Base-by-base conservation (phyloP, 2,329 filamentous ascomycete genomes). In the Botrytis fabae region DNA sequence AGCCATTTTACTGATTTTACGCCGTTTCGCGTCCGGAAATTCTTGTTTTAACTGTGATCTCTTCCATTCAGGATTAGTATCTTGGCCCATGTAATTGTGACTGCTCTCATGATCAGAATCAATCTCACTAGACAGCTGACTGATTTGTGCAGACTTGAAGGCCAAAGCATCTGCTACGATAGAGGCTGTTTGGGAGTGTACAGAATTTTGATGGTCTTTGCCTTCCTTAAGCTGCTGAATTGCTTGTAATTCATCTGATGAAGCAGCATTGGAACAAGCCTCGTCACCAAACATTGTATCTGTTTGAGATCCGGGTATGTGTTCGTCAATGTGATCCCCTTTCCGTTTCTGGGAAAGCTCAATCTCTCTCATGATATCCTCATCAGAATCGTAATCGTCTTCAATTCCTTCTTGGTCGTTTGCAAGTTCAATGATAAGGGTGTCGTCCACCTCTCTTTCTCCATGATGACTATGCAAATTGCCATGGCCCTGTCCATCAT, bases 361-460 rank as follows among this genome's bases (percentile, higher is more conserved):
- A 32, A 81, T 77, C 51, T 82, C 80, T 28, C 79, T 75, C 62
- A 83, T 76, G 4, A 80, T 77, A n/a, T 88, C 86, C 71, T 88
- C 86, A 65, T 89, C 87, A 1, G 85, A 87, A 74, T 89, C 87
- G 46, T 85, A 84, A 1, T 83, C 81, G n/a, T 83, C 77, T n/a
- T 87, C 82, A 28, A 8, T 32, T 1, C 85, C 83, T 61, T 85
- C 78, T 60, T 74, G 75, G 38, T 80, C 77, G 71, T 82, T 75
- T 63, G 74, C 74, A 42, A 82, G 78, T 71, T 83, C 80, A 12
- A 85, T 80, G 40, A 91, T 88, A 35, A 85, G 86, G 44, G 84
- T 83, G 77, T 93, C 91, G 76, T 95, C 91, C 8, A 94, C 89
- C 35, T 90, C 84, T 61, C 73, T 74, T 32, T 74, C 74, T 35